Base-by-base conservation (phyloP, 768 basidiomycete genomes). In the Amanita fuliginea region DNA sequence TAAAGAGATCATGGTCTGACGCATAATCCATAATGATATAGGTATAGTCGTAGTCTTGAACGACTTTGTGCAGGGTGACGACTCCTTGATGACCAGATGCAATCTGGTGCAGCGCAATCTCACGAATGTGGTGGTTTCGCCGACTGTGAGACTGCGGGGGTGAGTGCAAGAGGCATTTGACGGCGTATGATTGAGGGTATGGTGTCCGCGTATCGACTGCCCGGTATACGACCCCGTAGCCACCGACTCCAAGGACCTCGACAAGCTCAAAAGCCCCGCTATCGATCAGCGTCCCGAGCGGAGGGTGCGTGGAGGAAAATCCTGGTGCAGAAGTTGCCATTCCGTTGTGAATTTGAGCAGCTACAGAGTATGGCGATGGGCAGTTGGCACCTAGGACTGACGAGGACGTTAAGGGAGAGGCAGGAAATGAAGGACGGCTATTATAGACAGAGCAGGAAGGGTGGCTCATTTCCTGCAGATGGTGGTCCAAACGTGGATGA, bases 1-100 rank as follows among this genome's bases (percentile, higher is more conserved):
- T 80, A 67, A 96, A 95, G 51, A 97, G 75, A 67, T 97, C 94
- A 40, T 90, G 88, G 59, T 90, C 85, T 46, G 82, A 74, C 51
- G 88, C 91, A 67, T 83, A 95, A 63, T 97, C 90, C 83, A 97
- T 87, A 60, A 98, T 76, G 63, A 97, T 83, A 68, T 84, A 96
- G 51, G 89, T 85, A 68, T 78, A 81, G 56, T 76, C 74, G 51
- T 74, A 73, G 58, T 92, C 89, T 62, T 94, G 87, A 56, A 96
- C 73, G 53, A 93, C 82, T 56, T 87, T 84, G 67, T 92, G 85
- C 39, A 97, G 77, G 18, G 88, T 86, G 59, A 96, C 88, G 56
- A 99, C 80, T 60, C 83, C 77, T 37, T 82, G 80, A 56, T 88
- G 86, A 19, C 75, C 79, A 14, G 83, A 81, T 35, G 82, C 82